Evolutionary conservation across 2,329 filamentous ascomycete genomes (phyloP), one percentile per base, ranked within the genome.

Genomic region (Fusarium secorum): DNA sequence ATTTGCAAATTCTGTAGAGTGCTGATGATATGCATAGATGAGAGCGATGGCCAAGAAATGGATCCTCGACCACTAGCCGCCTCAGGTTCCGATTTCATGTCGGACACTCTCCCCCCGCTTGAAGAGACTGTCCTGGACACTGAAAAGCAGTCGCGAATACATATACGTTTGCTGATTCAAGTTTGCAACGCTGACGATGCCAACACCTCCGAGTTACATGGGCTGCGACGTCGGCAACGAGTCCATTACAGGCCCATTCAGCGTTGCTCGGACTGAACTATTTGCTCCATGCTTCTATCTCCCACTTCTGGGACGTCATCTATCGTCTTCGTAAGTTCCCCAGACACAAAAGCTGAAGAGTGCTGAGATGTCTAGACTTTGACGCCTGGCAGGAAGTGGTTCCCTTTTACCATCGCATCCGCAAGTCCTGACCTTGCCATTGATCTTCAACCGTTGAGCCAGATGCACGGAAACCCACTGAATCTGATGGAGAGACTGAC

Each of bases 201-300:
- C 8, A n/a, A 22, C n/a, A 32, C 0, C n/a, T 1, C 14, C 28
- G 7, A 49, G n/a, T 33, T 14, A 33, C 8, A 24, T 32, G 5
- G 1, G n/a, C 45, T 49, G 20, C 11, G 1, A 32, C 7, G 28
- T 1, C 11, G 5, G 5, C 28, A 48, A 18, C 4, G 3, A 24
- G 22, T 20, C 6, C 15, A 18, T 33, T 13, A 11, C 13, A 35
- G n/a, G n/a, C 1, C 22, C 11, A 14, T 35, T 14, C 15, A 35
- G 22, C 6, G 6, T 15, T 35, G 1, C n/a, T 11, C 22, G 3
- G n/a, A 11, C n/a, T 4, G 7, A 8, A 35, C 2, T 0, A 20
- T 35, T 35, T 24, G 3, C 28, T 1, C 7, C 9, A 3, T 51
- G 3, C 11, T 51, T 1, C 22, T 20, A 18, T 18, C 11, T 22